Evolutionary conservation across 768 basidiomycete genomes (phyloP).

Genomic region (Fomitopsis serialis): DNA sequence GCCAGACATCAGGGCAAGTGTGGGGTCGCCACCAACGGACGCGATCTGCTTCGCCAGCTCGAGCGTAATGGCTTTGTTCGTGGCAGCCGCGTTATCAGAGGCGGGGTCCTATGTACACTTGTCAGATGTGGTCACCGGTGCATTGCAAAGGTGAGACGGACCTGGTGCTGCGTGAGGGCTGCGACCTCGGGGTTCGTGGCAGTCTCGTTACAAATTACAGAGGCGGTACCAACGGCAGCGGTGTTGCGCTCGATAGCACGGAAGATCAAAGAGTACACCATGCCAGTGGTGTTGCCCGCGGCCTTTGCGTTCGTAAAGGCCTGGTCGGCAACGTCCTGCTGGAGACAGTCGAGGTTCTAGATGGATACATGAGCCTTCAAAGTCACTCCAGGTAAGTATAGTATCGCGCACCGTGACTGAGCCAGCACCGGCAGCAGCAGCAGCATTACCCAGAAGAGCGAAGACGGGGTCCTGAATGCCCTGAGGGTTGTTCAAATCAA

Average conservation of each 20-base stretch:
- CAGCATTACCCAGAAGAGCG: constrained; percentile 58
- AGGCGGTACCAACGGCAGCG: constrained; percentile 41
- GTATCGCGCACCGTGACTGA: constrained; percentile 40
- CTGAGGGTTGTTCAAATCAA: constrained; percentile 53
- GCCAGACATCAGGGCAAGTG: constrained; percentile 50
- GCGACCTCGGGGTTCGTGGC: constrained; percentile 64
- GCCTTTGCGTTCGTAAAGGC: constrained; percentile 73
- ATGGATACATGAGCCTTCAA: neutral
- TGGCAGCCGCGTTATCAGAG: constrained; percentile 46
- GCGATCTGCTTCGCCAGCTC: constrained; percentile 62
- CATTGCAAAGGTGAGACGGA: constrained; percentile 20
- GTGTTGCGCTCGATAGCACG: constrained; percentile 66
- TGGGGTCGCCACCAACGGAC: constrained; percentile 56
- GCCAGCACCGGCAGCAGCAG: constrained; percentile 50
- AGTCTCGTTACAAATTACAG: constrained; percentile 45
- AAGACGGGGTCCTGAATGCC: constrained; percentile 58
- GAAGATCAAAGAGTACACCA: constrained; percentile 55
- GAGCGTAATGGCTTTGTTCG: constrained; percentile 60
- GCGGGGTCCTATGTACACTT: constrained; percentile 48
- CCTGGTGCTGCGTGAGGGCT: constrained; percentile 49
- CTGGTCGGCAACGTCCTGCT: constrained; percentile 61
- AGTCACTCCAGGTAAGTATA: neutral
- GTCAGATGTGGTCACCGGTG: neutral
- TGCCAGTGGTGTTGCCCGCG: constrained; percentile 47
- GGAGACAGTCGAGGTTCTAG: constrained; percentile 55